Conservation (phyloP, 1,284 basidiomycete genomes). For the Pseudozyma tsukubaensis region DNA sequence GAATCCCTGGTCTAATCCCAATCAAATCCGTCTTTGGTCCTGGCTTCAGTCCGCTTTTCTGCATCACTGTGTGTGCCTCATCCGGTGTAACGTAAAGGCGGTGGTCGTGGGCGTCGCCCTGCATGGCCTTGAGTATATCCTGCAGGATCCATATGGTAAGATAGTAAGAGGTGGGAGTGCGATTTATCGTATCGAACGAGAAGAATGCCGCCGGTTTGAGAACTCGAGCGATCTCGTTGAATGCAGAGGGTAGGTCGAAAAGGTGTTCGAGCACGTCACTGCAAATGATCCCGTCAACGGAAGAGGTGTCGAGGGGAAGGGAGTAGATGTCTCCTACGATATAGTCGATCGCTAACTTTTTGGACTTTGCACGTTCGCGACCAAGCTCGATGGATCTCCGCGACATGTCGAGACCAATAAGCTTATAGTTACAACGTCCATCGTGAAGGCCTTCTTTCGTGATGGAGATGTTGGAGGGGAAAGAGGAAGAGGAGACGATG, state of each 20-base stretch:
- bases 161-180: conserved; percentile 49
- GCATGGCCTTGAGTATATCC: conserved; percentile 36
- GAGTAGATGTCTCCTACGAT: conserved; percentile 33
- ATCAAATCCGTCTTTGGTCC: conserved; percentile 24
- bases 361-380: neutral
- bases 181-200: conserved; percentile 72
- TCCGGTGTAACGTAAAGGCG: conserved; percentile 38
- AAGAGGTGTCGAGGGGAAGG: conserved; percentile 10
- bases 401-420: conserved; percentile 35
- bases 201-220: conserved; percentile 94
- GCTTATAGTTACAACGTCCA: conserved; percentile 9
- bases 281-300: conserved; percentile 46
- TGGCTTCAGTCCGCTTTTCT: conserved; percentile 2
- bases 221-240: conserved; percentile 75
- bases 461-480: neutral
- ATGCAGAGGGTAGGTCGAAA: conserved; percentile 34
- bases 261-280: conserved; percentile 55
- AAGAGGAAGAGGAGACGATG: neutral
- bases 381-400: conserved; percentile 27
- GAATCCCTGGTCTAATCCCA: conserved; percentile 28
- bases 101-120: conserved; percentile 52
- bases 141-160: conserved; percentile 49
- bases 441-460: conserved; percentile 1
- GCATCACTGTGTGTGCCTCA: conserved; percentile 22
- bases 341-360: conserved; percentile 16